These are phyloP conservation scores for Graphilbum fragrans DNA, from an alignment of 2,329 filamentous ascomycete species.

Conservation along the genomic window DNA sequence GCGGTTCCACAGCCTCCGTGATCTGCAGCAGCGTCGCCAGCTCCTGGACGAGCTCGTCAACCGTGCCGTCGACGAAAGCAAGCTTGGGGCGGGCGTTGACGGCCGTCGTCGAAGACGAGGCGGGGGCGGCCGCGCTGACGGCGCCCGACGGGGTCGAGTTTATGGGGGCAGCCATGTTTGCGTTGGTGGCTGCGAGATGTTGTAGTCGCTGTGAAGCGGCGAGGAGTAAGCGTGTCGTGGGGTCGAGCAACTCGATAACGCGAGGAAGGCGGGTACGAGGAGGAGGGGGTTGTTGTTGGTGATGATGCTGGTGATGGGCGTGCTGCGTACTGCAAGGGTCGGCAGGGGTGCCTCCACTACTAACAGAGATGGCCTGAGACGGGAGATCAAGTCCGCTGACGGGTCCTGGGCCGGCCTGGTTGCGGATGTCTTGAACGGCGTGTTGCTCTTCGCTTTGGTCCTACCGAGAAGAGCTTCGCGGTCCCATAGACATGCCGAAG, in stretches of 20 bases:
- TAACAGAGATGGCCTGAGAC: neutral
- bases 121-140: neutral
- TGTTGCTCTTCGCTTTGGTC: conserved; percentile 3
- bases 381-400: neutral
- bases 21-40: conserved; percentile 89
- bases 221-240: neutral
- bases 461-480: conserved; percentile 2
- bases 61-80: conserved; percentile 78
- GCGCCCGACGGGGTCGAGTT: conserved; percentile 3
- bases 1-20: conserved; percentile 63
- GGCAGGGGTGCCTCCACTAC: neutral
- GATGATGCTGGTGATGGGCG: neutral
- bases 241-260: neutral
- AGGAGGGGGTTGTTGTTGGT: neutral
- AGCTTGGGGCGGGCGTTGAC: conserved; percentile 36
- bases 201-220: neutral
- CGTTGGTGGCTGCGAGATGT: neutral
- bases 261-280: neutral
- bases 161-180: conserved; percentile 6
- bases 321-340: too few species aligned
- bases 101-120: neutral
- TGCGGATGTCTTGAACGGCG: neutral
- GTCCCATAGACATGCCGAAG: neutral
- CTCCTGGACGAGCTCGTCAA: conserved; percentile 86
- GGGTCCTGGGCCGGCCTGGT: neutral